These are phyloP conservation scores for Ammopiptanthus mongolicus DNA, from an alignment of 306 rosid species.

Conservation along the genomic window DNA sequence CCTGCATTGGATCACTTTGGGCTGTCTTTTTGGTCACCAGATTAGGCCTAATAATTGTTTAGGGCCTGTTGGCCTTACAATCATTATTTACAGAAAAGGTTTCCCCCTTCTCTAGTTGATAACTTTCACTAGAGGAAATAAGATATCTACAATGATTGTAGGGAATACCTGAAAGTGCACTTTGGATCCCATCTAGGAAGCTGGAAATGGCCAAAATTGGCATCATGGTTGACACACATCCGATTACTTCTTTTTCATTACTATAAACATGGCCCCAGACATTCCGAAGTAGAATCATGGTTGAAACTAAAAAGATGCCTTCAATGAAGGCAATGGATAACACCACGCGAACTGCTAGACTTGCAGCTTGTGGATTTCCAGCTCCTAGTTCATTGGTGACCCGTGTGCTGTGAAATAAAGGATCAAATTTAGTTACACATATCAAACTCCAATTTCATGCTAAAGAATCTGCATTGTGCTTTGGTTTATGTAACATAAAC, in stretches of 20 bases:
- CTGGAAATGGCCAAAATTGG: constrained; percentile 26
- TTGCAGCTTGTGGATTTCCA: constrained; percentile 14
- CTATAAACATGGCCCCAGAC: constrained; percentile 56
- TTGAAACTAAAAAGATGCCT: constrained; percentile 27
- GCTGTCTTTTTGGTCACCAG: background rate
- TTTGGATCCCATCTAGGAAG: constrained; percentile 31
- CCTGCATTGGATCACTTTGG: background rate
- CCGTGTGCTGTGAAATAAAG: constrained; percentile 34
- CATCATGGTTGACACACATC: constrained; percentile 23
- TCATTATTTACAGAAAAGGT: background rate
- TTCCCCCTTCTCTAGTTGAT: background rate
- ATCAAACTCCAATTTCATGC: background rate
- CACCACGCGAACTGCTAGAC: constrained; percentile 13
- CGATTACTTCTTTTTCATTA: constrained; percentile 42
- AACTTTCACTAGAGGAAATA: background rate
- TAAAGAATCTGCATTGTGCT: background rate
- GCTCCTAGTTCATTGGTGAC: constrained; percentile 30
- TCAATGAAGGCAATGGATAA: background rate
- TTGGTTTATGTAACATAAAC: background rate
- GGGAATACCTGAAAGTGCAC: constrained; percentile 20
- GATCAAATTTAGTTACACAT: background rate
- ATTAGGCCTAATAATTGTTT: background rate
- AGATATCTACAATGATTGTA: background rate
- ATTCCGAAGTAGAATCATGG: constrained; percentile 41
- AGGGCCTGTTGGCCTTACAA: background rate